Percentiles rank a stretch among this genome's conserved stretches.
These are phyloP conservation scores for Linnemannia elongata DNA, from an alignment of 192 early-diverging fungal species.

Conservation along the genomic window DNA sequence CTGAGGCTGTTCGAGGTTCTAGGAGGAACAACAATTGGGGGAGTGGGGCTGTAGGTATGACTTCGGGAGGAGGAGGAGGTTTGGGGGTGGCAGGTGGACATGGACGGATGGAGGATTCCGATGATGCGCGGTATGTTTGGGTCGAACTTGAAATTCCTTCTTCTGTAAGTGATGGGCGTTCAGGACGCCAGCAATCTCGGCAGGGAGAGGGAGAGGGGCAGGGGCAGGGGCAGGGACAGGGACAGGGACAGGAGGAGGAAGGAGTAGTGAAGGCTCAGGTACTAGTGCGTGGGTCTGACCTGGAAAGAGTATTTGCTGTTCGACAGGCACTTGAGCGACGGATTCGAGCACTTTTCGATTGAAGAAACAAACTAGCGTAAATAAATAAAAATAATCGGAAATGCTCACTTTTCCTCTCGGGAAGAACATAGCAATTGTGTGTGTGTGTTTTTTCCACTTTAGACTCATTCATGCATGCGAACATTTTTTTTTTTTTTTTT, in stretches of 20 bases:
- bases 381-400: no score
- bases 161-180: not conserved
- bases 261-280: not conserved
- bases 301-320: not conserved
- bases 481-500: no score
- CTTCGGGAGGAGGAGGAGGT: no score
- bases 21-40: not conserved
- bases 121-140: slow-evolving; percentile 17
- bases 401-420: no score
- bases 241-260: not conserved
- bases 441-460: slow-evolving; percentile 17
- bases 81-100: not conserved
- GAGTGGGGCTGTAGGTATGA: not conserved
- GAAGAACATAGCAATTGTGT: not conserved
- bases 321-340: slow-evolving; percentile 23
- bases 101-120: not conserved
- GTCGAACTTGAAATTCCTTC: not conserved
- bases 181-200: not conserved
- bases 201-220: no score
- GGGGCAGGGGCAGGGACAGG: no score
- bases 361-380: not conserved
- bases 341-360: slow-evolving; percentile 24
- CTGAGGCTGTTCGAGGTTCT: not conserved
- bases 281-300: slow-evolving; percentile 20
- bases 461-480: no score